Evolutionary conservation across 495 filamentous ascomycete genomes (phyloP), one percentile per base, ranked within the genome.

Genomic region (Xylaria palmicola): DNA sequence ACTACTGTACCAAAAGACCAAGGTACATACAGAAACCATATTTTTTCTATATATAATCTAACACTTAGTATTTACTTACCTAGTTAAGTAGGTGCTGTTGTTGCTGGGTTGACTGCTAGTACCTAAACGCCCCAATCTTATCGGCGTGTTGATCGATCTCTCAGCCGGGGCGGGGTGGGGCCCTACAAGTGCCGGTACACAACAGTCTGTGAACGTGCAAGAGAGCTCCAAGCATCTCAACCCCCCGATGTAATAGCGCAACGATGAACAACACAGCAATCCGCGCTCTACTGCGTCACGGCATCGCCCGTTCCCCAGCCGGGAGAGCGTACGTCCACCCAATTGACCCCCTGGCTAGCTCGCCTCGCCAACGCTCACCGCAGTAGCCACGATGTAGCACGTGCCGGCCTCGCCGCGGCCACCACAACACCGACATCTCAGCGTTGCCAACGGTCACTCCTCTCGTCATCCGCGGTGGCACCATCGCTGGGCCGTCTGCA

Each of bases 341-440:
- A 68, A 70, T 68, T 64, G 58, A 49, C 27, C 45, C 56, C 26
- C 15, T 13, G n/a, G n/a, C n/a, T n/a, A n/a, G n/a, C n/a, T n/a
- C n/a, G n/a, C 29, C 51, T 43, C n/a, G 10, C 54, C 43, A 5
- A 56, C 36, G 20, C 26, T 32, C n/a, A 19, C 30, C 6, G 20
- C 13, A 60, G 37, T 51, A 68, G 61, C 48, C 55, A 62, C 40
- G 50, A 66, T 56, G 58, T 62, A 44, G 32, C 48, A 10, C 62
- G 51, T 24, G 50, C 40, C 10, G 20, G 22, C 54, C 12, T 53
- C 53, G n/a, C 27, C 9, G 37, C 9, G 15, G 19, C 30, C 47
- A 34, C n/a, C n/a, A n/a, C n/a, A n/a, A n/a, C 12, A n/a, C 22
- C 58, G 17, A 27, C 29, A 44, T 39, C 40, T 24, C 19, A 30